A percentile compares a stretch with the other conserved stretches of the same genome.
Conservation (phyloP, 83 land plant species). For the Larix sibirica region DNA sequence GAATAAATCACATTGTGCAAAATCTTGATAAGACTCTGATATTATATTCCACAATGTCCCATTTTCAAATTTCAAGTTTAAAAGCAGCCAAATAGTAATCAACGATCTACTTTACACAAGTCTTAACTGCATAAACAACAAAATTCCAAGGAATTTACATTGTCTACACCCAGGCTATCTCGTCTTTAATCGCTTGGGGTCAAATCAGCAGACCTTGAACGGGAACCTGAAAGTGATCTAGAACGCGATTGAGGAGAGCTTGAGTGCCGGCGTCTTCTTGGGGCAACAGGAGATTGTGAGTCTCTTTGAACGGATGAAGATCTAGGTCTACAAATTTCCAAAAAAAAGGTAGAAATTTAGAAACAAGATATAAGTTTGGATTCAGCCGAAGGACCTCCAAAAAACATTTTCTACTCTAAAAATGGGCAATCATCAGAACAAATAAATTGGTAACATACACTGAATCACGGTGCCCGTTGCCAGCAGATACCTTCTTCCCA, state of each 20-base stretch:
- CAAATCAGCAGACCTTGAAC: constrained; percentile 12
- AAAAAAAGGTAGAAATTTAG: background rate
- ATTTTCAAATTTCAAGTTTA: background rate
- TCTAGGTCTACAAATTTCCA: background rate
- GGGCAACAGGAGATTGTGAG: background rate
- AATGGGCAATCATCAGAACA: background rate
- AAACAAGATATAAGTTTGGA: background rate
- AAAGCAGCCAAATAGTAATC: background rate
- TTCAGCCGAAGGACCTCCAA: too few species aligned
- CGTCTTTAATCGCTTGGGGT: background rate
- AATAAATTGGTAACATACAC: background rate
- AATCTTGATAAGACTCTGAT: background rate
- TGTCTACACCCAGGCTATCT: background rate
- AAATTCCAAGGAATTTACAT: background rate
- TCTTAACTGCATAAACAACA: background rate
- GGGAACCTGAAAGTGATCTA: constrained; percentile 7
- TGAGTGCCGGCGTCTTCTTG: background rate
- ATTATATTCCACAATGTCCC: background rate
- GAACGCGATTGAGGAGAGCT: background rate
- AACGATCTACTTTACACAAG: background rate
- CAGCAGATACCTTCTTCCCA: constrained; percentile 7
- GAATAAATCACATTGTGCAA: background rate
- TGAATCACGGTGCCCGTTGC: constrained; percentile 10
- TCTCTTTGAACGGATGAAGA: background rate
- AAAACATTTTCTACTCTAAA: too few species aligned